Evolutionary conservation across 768 basidiomycete species (phyloP).

Genomic region (Cystofilobasidium ferigula): DNA sequence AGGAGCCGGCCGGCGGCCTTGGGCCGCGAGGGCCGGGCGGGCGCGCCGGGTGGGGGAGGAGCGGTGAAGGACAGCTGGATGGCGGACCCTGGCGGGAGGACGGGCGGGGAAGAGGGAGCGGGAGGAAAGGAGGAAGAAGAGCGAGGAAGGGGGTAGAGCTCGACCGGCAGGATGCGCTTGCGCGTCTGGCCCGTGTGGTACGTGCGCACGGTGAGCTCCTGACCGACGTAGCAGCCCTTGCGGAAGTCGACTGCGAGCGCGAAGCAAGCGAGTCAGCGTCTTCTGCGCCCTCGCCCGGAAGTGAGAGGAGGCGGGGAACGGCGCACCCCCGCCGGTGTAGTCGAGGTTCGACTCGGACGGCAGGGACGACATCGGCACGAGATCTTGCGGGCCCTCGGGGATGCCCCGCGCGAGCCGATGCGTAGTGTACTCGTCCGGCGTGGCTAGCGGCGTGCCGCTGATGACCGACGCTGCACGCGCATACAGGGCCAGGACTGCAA

Average conservation of each 20-base stretch:
- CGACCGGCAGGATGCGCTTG: conserved; percentile 79
- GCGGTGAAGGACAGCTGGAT: conserved; percentile 20
- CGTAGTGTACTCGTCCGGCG: conserved; percentile 46
- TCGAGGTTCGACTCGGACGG: conserved; percentile 94
- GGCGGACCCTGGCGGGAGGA: conserved; percentile 24
- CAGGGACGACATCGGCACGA: conserved; percentile 63
- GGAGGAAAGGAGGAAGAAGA: conserved; percentile 26
- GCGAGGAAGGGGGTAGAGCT: conserved; percentile 45
- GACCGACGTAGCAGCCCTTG: conserved; percentile 96
- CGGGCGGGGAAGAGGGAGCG: conserved; percentile 25
- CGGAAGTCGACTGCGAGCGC: conserved; percentile 66
- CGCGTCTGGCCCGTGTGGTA: conserved; percentile 86
- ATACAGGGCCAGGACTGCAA: too few species aligned
- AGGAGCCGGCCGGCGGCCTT: conserved; percentile 4
- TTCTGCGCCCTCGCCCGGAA: neutral
- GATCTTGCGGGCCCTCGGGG: conserved; percentile 73
- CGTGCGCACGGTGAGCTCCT: conserved; percentile 91
- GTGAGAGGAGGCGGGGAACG: neutral
- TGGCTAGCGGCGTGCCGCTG: conserved; percentile 8
- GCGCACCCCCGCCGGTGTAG: conserved; percentile 81
- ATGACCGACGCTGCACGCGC: neutral
- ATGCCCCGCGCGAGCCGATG: conserved; percentile 74
- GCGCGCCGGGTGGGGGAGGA: conserved; percentile 19
- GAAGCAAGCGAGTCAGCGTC: neutral
- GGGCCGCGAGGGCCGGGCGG: conserved; percentile 19